Evolutionary conservation across 805 yeast species (phyloP), one percentile per base, ranked within the genome.

Genomic region (Brettanomyces bruxellensis): DNA sequence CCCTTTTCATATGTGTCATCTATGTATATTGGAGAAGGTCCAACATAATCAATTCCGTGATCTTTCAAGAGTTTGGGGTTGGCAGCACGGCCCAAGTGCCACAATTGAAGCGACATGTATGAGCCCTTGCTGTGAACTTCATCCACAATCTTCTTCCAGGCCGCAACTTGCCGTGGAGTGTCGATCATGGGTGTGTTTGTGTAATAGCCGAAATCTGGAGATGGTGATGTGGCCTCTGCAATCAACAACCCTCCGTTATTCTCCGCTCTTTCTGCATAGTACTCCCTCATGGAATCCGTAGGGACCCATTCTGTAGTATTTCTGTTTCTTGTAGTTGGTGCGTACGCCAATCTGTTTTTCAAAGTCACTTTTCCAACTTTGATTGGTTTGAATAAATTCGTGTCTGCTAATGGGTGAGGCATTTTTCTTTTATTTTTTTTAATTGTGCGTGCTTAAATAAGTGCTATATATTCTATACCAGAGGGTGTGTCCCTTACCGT

Each of bases 171-270:
- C 30, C 65, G 61, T 4, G 71, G 69, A 25, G 64, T 69, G 62
- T 68, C 71, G 44, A 79, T 69, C 54, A 79, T 79, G 24, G 84
- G 81, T 3, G 65, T 73, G 30, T 59, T 48, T n/a, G 58, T 60
- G 48, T 65, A 69, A 24, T 74, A 66, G 43, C 81, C 64, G 56
- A 68, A 67, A 67, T 60, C 47, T 1, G 64, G 55, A 12, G 77
- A 64, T n/a, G 71, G 69, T 53, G 68, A 70, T 1, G 83, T 72
- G 12, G 79, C 87, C 58, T 83, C 89, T 7, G 82, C 64, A 51
- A 79, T 72, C 32, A 81, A 51, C 50, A 83, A 61, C 14, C 85
- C 72, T 18, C 88, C 88, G 18, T 76, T 74, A 47, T 64, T 62
- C 41, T 64, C 55, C 0, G 86, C 71, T 53, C 86, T 69, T 53